phyloP scores from a whole-genome alignment of 805 yeast genomes.

The Candida vartiovaarae region DNA sequence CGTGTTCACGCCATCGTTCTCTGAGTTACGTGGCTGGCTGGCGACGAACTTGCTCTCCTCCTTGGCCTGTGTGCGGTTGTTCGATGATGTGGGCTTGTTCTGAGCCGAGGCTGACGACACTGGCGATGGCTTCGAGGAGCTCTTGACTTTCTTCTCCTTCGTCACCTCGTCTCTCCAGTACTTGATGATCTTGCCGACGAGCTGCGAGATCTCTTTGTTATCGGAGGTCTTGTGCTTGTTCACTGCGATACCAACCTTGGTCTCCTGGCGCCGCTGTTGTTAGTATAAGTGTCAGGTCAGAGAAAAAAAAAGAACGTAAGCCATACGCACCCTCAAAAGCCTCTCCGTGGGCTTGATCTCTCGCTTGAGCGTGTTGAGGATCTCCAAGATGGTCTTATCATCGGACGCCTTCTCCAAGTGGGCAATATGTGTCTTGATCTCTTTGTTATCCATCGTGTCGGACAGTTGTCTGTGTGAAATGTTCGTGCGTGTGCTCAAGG shows the following conservation, averaged over 20 bases:
- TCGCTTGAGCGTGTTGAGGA: constrained; percentile 56
- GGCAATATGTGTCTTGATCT: constrained; percentile 60
- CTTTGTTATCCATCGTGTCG: constrained; percentile 55
- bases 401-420: constrained; percentile 68
- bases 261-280: constrained; percentile 39
- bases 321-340: constrained; percentile 48
- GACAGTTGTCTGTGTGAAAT: too few species aligned
- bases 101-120: constrained; percentile 5
- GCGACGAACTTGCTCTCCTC: constrained; percentile 34
- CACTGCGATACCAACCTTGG: constrained; percentile 95
- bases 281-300: background rate
- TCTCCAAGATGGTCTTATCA: constrained; percentile 57
- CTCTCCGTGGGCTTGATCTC: constrained; percentile 82
- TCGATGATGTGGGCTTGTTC: constrained; percentile 15
- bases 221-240: constrained; percentile 71
- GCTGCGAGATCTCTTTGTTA: constrained; percentile 56
- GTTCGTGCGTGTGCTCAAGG: too few species aligned
- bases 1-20: constrained; percentile 73
- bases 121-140: constrained; percentile 5
- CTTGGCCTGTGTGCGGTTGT: constrained; percentile 3
- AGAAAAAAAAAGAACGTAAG: too few species aligned
- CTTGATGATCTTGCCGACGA: constrained; percentile 78
- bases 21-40: constrained; percentile 64
- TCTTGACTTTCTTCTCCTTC: constrained; percentile 39
- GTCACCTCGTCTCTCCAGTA: constrained; percentile 89